Conservation (phyloP, 768 basidiomycete genomes). For the Tricholoma saponaceum region DNA sequence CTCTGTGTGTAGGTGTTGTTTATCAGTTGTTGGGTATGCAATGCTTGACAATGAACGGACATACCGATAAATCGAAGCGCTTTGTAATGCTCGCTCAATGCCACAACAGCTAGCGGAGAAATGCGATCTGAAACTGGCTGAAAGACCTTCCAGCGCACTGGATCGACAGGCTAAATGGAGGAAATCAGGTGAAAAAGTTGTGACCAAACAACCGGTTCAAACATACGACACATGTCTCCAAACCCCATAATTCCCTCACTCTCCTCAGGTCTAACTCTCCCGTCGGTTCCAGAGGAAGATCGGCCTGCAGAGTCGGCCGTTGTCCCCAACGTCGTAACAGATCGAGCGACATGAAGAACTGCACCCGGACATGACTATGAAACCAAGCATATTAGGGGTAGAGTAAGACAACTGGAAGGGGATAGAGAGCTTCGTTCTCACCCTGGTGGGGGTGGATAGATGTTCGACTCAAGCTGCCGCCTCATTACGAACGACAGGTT, state of each 20-base stretch:
- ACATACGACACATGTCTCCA: constrained; percentile 14
- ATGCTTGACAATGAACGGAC: not conserved
- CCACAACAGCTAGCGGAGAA: constrained; percentile 14
- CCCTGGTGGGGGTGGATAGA: constrained; percentile 11
- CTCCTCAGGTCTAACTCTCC: constrained; percentile 14
- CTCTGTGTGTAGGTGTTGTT: not conserved
- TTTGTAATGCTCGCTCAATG: constrained; percentile 10
- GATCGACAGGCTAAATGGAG: constrained; percentile 13
- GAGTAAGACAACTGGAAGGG: not conserved
- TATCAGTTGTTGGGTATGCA: not conserved
- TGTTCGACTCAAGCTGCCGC: not conserved
- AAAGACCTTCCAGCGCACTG: constrained; percentile 14
- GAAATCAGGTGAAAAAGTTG: not conserved
- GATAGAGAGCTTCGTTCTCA: not conserved
- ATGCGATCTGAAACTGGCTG: constrained; percentile 10
- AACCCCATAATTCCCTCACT: constrained; percentile 16
- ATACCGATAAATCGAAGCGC: constrained; percentile 16
- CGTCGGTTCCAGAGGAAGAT: constrained; percentile 14
- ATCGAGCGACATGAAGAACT: constrained; percentile 10
- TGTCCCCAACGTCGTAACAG: constrained; percentile 1
- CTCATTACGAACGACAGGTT: not conserved
- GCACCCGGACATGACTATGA: constrained; percentile 15
- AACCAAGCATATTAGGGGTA: not conserved
- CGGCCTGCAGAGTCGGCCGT: constrained; percentile 12
- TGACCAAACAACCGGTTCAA: not conserved